phyloP scores from a whole-genome alignment of 2,329 filamentous ascomycete species.

The Colletotrichum eremochloae region DNA sequence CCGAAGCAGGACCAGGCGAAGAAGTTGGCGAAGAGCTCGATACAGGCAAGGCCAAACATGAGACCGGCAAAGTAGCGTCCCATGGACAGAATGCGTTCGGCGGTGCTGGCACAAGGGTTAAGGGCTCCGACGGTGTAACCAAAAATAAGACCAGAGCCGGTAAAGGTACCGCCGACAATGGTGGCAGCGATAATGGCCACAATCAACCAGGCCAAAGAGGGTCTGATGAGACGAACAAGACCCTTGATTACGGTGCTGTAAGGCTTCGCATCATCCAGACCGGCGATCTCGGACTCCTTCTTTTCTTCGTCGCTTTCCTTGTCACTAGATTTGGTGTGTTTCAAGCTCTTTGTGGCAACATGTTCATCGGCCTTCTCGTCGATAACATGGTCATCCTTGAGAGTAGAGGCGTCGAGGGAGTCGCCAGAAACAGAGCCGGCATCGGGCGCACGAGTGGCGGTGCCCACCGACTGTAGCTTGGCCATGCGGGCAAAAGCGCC shows the following conservation, averaged over 20 bases:
- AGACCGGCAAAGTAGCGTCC: conserved; percentile 69
- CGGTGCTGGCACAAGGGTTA: conserved; percentile 63
- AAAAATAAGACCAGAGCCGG: conserved; percentile 70
- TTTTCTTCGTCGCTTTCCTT: conserved; percentile 14
- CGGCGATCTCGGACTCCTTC: conserved; percentile 26
- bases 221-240: conserved; percentile 44
- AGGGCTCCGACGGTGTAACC: conserved; percentile 71
- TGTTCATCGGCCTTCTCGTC: conserved; percentile 35
- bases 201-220: conserved; percentile 56
- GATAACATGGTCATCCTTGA: conserved; percentile 32
- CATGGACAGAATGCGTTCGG: conserved; percentile 60
- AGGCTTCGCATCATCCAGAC: conserved; percentile 40
- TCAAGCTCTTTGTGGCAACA: conserved; percentile 3
- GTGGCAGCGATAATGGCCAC: conserved; percentile 64
- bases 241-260: conserved; percentile 43
- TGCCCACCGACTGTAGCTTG: conserved; percentile 44
- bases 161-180: conserved; percentile 69
- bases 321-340: conserved; percentile 18
- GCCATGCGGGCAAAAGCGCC: conserved; percentile 48
- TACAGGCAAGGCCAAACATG: conserved; percentile 71
- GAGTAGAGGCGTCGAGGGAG: conserved; percentile 40
- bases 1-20: conserved; percentile 70
- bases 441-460: conserved; percentile 35
- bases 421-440: conserved; percentile 41
- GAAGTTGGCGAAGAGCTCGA: conserved; percentile 71